Evolutionary conservation across 2,329 filamentous ascomycete species (phyloP).

Genomic region (Cryphonectria naterciae): DNA sequence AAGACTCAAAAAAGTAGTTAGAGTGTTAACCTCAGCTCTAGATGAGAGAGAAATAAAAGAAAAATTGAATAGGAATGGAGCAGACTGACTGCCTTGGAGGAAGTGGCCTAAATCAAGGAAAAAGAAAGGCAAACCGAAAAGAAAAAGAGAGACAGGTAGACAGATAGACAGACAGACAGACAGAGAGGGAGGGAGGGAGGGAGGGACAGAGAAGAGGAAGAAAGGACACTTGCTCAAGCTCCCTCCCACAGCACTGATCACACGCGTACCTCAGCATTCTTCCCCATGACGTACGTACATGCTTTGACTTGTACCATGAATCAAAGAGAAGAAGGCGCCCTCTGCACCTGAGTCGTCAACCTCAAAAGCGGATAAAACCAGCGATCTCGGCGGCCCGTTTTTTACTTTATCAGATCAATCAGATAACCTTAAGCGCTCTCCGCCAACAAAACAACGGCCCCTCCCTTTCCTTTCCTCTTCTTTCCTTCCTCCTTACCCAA

Average conservation of each 20-base stretch:
- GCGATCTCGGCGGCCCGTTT: conserved; percentile 2
- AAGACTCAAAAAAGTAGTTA: not conserved
- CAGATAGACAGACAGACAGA: no score
- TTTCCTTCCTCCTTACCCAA: not conserved
- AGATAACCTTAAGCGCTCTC: conserved; percentile 16
- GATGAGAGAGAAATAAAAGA: not conserved
- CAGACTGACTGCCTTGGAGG: no score
- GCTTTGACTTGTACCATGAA: no score
- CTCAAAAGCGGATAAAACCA: not conserved
- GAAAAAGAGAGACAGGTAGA: no score
- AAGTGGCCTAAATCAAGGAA: not conserved
- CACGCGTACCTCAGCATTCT: not conserved
- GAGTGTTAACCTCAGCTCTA: not conserved
- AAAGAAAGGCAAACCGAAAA: not conserved
- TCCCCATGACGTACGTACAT: no score
- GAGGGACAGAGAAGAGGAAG: no score
- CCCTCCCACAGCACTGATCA: not conserved
- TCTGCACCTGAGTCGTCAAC: not conserved
- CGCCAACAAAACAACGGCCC: not conserved
- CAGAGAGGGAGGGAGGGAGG: no score
- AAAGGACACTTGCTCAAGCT: not conserved
- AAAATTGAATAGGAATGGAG: no score
- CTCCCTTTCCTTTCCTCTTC: not conserved
- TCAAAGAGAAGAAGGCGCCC: not conserved
- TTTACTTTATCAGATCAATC: conserved; percentile 24